Percentiles rank a stretch among this genome's conserved stretches.
phyloP scores from a whole-genome alignment of 192 early-diverging fungal genomes.

The Lobulomyces angularis region DNA sequence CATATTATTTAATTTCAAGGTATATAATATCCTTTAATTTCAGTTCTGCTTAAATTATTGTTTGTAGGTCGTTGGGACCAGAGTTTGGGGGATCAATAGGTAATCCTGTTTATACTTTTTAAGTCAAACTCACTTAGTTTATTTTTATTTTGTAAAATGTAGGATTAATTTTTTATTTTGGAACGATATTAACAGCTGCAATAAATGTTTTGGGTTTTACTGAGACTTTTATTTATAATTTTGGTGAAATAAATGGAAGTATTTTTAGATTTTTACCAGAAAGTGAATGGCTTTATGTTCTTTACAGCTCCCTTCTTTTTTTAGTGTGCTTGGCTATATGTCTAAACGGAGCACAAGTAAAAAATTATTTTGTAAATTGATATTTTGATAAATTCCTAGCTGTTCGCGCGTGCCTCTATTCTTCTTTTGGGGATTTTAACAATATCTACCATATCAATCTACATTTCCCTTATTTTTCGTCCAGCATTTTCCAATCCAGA shows the following conservation, averaged over 20 bases:
- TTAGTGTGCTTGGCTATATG: slow-evolving; percentile 41
- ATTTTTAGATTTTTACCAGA: slow-evolving; percentile 39
- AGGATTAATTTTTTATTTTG: slow-evolving; percentile 49
- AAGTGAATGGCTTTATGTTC: not conserved
- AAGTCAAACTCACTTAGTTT: no score
- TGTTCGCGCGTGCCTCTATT: slow-evolving; percentile 45
- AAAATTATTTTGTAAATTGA: not conserved
- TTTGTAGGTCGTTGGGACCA: slow-evolving; percentile 51
- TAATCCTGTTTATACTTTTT: no score
- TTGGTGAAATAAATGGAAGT: slow-evolving; percentile 39
- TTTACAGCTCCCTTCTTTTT: slow-evolving; percentile 44
- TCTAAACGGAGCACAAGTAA: slow-evolving; percentile 42
- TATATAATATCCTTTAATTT: no score
- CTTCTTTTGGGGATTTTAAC: slow-evolving; percentile 42
- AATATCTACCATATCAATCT: slow-evolving; percentile 34
- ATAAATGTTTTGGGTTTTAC: slow-evolving; percentile 56
- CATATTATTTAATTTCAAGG: slow-evolving; percentile 58
- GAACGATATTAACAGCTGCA: slow-evolving; percentile 41
- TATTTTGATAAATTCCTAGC: slow-evolving; percentile 7
- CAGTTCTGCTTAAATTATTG: no score
- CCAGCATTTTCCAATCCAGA: slow-evolving; percentile 38
- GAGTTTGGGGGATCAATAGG: slow-evolving; percentile 66
- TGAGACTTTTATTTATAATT: slow-evolving; percentile 49
- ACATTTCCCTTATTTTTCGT: slow-evolving; percentile 44
- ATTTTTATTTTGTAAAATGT: no score